phyloP scores from a whole-genome alignment of 768 basidiomycete species.

The Termitomyces bulborhizus region DNA sequence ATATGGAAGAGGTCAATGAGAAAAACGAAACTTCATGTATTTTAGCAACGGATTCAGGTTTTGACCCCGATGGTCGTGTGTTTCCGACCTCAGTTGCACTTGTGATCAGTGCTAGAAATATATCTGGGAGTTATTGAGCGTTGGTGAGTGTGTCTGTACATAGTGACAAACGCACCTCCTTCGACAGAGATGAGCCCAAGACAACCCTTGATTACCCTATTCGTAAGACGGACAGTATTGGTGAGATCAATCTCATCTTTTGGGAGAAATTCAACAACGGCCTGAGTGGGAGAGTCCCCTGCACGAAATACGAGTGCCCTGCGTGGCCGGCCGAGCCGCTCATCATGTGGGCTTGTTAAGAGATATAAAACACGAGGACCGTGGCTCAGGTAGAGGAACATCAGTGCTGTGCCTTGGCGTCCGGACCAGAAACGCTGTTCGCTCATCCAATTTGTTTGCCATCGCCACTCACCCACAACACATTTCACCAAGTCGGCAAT shows the following conservation, averaged over 20 bases:
- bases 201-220: conserved; percentile 72
- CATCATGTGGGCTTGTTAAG: conserved; percentile 63
- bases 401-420: conserved; percentile 20
- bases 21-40: conserved; percentile 90
- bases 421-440: not conserved
- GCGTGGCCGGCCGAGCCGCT: conserved; percentile 50
- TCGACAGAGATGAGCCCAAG: conserved; percentile 75
- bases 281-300: conserved; percentile 50
- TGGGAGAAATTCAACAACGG: conserved; percentile 82
- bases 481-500: not conserved
- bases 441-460: not conserved
- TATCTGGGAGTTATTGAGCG: conserved; percentile 42
- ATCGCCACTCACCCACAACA: not conserved
- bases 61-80: conserved; percentile 50
- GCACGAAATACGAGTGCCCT: conserved; percentile 70
- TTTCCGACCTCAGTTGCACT: conserved; percentile 73
- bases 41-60: conserved; percentile 66
- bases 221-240: conserved; percentile 61
- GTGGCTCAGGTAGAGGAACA: conserved; percentile 72
- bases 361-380: conserved; percentile 69
- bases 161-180: conserved; percentile 40
- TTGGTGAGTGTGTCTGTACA: not conserved
- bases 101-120: conserved; percentile 81
- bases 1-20: conserved; percentile 75
- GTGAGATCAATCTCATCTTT: conserved; percentile 65